phyloP scores from a whole-genome alignment of 768 basidiomycete genomes.

The Rhodotorula babjevae region DNA sequence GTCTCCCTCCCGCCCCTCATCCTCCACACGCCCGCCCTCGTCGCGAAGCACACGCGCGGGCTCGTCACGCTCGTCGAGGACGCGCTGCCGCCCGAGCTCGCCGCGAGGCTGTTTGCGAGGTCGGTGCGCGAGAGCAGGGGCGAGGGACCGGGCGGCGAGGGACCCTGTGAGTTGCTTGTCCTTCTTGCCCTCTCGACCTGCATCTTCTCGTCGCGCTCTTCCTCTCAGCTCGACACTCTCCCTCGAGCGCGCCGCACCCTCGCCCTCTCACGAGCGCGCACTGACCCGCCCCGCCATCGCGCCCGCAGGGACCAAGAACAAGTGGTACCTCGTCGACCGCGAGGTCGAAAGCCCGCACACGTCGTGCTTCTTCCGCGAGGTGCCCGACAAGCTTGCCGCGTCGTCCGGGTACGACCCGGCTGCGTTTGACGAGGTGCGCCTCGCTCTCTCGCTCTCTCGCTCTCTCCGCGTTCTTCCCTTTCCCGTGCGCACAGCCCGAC shows the following conservation, averaged over 20 bases:
- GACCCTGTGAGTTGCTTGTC: not conserved
- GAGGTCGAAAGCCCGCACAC: conserved; percentile 39
- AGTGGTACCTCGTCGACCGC: conserved; percentile 38
- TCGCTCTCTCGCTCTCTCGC: not conserved
- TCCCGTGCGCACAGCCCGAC: too few relatives aligned
- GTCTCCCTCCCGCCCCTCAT: conserved; percentile 36
- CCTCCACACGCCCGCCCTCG: conserved; percentile 18
- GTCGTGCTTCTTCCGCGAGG: conserved; percentile 36
- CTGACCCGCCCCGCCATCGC: too few relatives aligned
- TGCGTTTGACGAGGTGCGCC: conserved; percentile 23
- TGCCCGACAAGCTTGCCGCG: not conserved
- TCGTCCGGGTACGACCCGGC: conserved; percentile 3
- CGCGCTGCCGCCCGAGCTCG: conserved; percentile 33
- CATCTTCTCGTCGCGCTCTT: not conserved
- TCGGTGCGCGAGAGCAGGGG: conserved; percentile 33
- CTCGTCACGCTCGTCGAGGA: conserved; percentile 38
- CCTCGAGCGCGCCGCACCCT: not conserved
- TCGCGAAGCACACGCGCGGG: conserved; percentile 35
- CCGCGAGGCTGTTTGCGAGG: conserved; percentile 25
- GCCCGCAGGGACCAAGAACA: conserved; percentile 29
- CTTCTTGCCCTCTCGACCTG: not conserved
- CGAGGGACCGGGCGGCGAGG: not conserved
- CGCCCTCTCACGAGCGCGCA: too few relatives aligned
- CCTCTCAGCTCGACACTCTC: not conserved
- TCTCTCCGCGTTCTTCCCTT: too few relatives aligned